Evolutionary conservation across 164 flowering plant species (phyloP), one percentile per base, ranked within the genome.

Genomic region (Magnolia officinalis): DNA sequence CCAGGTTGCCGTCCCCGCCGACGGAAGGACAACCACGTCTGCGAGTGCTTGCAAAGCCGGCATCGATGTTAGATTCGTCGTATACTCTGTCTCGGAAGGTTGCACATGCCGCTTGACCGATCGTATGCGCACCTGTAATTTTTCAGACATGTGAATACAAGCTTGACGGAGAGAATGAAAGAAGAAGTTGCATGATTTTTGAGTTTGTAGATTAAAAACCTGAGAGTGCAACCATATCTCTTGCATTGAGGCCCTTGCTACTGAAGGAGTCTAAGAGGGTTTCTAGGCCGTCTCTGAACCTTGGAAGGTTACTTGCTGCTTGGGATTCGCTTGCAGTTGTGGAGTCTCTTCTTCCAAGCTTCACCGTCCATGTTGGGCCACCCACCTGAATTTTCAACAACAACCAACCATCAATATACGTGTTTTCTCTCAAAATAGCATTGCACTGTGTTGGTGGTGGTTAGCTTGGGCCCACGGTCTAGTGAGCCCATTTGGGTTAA

Each of bases 11-110:
- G 26, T 82, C 76, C 0, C 83, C 85, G 1, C 79, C 65, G 3
- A 20, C 45, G 1, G 23, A 23, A 1, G 89, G 90, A 73, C 89
- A 86, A 1, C 65, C 13, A 21, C 81, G 78, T 16, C 74, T 71
- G 2, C 84, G 75, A 0, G 81, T 81, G 78, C 75, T 78, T 0
- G 84, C 83, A 23, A 86, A 87, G 24, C 80, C 80, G 26, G 81
- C 79, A 72, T 89, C 87, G 20, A 89, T 86, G 73, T 83, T 76
- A 29, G 80, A 81, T 2, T 65, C 79, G 7, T 87, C 82, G 79
- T 85, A 86, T 55, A 82, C 83, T 21, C 83, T 78, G 67, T 29
- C 50, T 68, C 84, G 78, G 72, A 81, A 88, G 16, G 23, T 18
- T 0, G 7, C 6, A 49, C 89, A 89, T 29, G 67, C 78, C 0